Evolutionary conservation across 192 early-diverging fungal genomes (phyloP).

Genomic region (Podila clonocystis): DNA sequence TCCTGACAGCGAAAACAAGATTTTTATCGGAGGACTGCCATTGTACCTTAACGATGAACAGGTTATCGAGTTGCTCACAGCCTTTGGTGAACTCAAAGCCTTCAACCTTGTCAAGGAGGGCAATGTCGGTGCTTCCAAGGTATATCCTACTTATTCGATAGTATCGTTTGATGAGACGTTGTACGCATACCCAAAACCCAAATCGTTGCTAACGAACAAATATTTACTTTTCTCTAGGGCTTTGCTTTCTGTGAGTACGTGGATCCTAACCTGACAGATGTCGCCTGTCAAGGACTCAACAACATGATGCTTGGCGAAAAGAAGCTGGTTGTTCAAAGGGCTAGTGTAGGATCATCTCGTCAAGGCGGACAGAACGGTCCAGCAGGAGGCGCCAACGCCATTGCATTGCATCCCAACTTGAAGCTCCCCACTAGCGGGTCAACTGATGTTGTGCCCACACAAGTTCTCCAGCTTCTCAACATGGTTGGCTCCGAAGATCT

Average conservation of each 20-base stretch:
- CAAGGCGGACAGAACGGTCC: conserved; percentile 39
- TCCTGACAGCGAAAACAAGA: conserved; percentile 91
- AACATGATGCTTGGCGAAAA: conserved; percentile 95
- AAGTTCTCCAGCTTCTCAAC: conserved; percentile 90
- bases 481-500: conserved; percentile 94
- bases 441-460: conserved; percentile 76
- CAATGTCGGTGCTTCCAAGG: conserved; percentile 78
- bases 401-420: conserved; percentile 55
- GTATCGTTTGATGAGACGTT: background rate
- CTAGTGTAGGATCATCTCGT: conserved; percentile 83
- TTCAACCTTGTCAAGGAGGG: conserved; percentile 95
- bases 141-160: conserved; percentile 9
- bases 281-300: conserved; percentile 95
- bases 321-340: conserved; percentile 93
- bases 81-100: conserved; percentile 92
- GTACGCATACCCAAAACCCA: background rate
- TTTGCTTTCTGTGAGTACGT: conserved; percentile 98
- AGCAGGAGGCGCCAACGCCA: conserved; percentile 49
- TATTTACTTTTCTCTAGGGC: conserved; percentile 62
- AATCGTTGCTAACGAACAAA: background rate
- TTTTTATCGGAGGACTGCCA: conserved; percentile 95
- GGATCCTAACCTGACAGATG: conserved; percentile 88
- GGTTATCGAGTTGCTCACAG: conserved; percentile 90
- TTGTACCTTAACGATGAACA: conserved; percentile 91
- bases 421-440: conserved; percentile 59